Evolutionary conservation across 306 rosid genomes (phyloP), one percentile per base, ranked within the genome.

Genomic region (Senna tora): DNA sequence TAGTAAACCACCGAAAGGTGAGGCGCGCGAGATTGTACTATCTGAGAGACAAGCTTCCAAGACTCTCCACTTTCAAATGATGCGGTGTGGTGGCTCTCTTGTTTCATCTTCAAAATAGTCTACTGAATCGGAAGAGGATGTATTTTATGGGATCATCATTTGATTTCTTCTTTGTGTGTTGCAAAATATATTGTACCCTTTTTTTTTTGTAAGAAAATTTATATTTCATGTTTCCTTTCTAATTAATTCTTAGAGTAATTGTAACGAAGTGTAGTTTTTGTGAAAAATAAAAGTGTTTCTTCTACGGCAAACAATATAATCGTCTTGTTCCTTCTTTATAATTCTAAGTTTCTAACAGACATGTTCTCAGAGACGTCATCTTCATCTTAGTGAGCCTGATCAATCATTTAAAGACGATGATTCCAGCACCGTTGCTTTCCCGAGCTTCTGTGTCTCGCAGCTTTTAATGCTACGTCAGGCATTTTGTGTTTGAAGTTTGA

Each of bases 31-130:
- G 90, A 68, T 65, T 89, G 79, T 89, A 94, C 78, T 94, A 87
- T 82, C 80, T 91, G 71, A 86, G 97, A 79, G 91, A 94, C 86
- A 91, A 94, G 83, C 99, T 91, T 78, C 99, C 99, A 25, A 91
- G 96, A 80, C 82, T 94, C 50, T 94, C 97, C 52, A 94, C 95
- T 72, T 89, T 94, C 92, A 91, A 91, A 78, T 89, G 92, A 91
- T 72, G 51, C 14, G 30, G 45, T 33, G 42, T 62, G n/a, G 71
- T 62, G 50, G 13, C 62, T 45, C 13, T 59, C 71, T 10, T 19
- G 56, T 69, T 77, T 62, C 41, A 17, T 70, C 72, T 76, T 75
- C 79, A 62, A 63, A 56, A 39, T 75, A 47, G 63, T 78, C 65
- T 61, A 69, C 71, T 36, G 78, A 79, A 69, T 32, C 33, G 32